These are phyloP conservation scores for Domatiomyces globalis DNA, from an alignment of 2,329 filamentous ascomycete species.

Conservation along the genomic window DNA sequence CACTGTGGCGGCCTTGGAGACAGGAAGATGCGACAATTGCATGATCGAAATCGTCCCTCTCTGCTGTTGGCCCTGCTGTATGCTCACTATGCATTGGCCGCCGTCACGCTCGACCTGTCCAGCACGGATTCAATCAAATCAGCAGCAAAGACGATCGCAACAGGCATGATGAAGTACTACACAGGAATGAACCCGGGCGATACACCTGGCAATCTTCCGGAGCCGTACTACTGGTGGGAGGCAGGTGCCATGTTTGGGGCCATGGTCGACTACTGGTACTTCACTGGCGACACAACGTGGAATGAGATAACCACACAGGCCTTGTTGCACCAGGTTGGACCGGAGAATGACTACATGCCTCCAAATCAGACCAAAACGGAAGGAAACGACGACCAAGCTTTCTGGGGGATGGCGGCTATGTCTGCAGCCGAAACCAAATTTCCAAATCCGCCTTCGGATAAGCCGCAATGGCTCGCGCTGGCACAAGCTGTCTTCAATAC, in stretches of 20 bases:
- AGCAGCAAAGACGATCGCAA: conserved; percentile 31
- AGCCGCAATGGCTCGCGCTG: conserved; percentile 64
- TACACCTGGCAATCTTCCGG: conserved; percentile 36
- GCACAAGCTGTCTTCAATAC: conserved; percentile 70
- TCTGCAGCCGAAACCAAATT: conserved; percentile 64
- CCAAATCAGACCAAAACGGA: conserved; percentile 35
- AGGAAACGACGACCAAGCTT: conserved; percentile 50
- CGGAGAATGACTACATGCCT: conserved; percentile 64
- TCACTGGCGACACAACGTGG: conserved; percentile 59
- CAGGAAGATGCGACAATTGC: not conserved
- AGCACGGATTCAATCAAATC: conserved; percentile 32
- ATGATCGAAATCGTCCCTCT: not conserved
- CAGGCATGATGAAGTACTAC: conserved; percentile 40
- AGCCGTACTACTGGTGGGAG: conserved; percentile 53
- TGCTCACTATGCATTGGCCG: conserved; percentile 9
- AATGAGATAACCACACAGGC: conserved; percentile 54
- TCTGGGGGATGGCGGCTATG: conserved; percentile 76
- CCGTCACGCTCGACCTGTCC: conserved; percentile 14
- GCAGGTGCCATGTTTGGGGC: conserved; percentile 56
- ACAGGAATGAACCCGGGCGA: conserved; percentile 35
- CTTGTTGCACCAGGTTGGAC: conserved; percentile 60
- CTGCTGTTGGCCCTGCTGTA: conserved; percentile 6
- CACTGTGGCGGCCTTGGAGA: not conserved
- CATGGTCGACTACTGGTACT: conserved; percentile 73
- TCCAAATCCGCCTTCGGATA: conserved; percentile 47